phyloP scores from a whole-genome alignment of 345 rosid species.

The Populus pruinosa region DNA sequence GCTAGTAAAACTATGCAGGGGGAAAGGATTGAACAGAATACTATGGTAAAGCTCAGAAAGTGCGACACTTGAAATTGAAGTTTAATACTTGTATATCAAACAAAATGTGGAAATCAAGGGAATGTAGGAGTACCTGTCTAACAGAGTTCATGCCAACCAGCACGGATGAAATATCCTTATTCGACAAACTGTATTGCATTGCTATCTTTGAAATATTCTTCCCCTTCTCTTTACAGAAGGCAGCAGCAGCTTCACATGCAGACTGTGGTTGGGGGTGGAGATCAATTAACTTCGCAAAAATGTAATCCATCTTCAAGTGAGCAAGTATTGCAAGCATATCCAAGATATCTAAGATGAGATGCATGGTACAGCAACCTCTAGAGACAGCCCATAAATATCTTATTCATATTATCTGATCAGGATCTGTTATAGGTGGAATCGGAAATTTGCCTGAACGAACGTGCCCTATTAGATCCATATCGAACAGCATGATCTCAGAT shows the following conservation, averaged over 20 bases:
- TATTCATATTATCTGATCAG: neutral
- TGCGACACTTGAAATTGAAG: neutral
- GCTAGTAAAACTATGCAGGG: neutral
- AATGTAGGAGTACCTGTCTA: slow-evolving; percentile 48
- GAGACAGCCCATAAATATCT: neutral
- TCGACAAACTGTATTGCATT: slow-evolving; percentile 73
- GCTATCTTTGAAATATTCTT: slow-evolving; percentile 81
- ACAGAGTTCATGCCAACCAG: slow-evolving; percentile 90
- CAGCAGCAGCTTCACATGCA: slow-evolving; percentile 71
- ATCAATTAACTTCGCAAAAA: neutral
- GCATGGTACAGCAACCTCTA: neutral
- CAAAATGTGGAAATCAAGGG: neutral
- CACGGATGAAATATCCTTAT: slow-evolving; percentile 66
- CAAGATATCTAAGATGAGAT: neutral
- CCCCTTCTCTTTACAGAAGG: slow-evolving; percentile 65
- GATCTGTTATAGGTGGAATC: neutral
- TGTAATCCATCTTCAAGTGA: neutral
- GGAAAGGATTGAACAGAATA: neutral
- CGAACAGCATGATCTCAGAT: neutral
- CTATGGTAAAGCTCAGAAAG: neutral
- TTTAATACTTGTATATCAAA: neutral
- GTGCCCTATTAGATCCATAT: neutral
- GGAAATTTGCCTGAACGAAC: neutral
- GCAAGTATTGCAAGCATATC: neutral
- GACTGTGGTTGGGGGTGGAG: slow-evolving; percentile 32